A percentile compares a stretch with the other conserved stretches of the same genome.
phyloP scores from a whole-genome alignment of 139 green algal species.

The Micractinium conductrix region DNA sequence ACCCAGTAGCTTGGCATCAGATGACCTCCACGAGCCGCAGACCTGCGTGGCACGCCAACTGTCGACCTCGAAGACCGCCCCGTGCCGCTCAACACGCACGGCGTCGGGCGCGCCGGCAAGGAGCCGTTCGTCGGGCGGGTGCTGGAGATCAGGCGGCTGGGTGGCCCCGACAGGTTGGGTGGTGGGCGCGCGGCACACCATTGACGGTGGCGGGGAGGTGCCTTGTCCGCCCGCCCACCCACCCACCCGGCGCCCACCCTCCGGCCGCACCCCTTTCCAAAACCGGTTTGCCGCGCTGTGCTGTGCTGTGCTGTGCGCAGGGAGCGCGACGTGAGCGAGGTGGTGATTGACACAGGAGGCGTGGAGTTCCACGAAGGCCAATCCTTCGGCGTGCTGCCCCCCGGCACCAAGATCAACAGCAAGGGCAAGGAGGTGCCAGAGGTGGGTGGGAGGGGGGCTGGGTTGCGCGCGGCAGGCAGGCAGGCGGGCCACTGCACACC shows the following conservation, averaged over 20 bases:
- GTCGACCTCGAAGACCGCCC: neutral
- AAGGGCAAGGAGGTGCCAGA: neutral
- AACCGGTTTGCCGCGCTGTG: neutral
- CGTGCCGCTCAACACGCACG: conserved; percentile 11
- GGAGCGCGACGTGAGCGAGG: neutral
- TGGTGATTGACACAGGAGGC: neutral
- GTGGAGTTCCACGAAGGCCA: conserved; percentile 11
- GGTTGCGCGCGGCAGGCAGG: too few species aligned
- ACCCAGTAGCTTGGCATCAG: too few species aligned
- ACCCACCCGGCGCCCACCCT: neutral
- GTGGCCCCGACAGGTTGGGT: neutral
- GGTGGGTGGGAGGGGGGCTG: too few species aligned
- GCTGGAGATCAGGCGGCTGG: neutral
- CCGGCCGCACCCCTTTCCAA: neutral
- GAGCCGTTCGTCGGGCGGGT: neutral
- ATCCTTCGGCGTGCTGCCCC: neutral
- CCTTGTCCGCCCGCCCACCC: neutral
- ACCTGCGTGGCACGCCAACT: neutral
- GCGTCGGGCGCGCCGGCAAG: neutral
- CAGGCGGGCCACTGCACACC: too few species aligned
- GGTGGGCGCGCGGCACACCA: neutral
- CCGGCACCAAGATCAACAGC: conserved; percentile 11
- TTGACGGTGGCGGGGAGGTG: neutral
- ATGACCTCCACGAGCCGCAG: too few species aligned
- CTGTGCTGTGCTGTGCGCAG: neutral